Conservation (phyloP, 768 basidiomycete species). For the Mycena chlorophos region DNA sequence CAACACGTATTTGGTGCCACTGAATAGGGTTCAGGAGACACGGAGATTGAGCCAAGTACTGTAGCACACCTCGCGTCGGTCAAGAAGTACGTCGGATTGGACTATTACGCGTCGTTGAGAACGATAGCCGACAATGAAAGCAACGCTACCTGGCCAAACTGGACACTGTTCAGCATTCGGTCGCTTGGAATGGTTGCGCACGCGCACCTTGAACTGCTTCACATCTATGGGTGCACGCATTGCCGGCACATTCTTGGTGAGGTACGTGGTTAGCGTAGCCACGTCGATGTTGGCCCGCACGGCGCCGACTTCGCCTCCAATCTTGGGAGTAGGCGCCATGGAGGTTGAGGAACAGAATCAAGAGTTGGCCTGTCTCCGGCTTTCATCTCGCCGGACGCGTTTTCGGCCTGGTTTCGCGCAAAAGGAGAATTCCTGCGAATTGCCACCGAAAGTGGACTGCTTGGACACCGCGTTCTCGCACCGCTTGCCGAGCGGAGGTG, state of each 20-base stretch:
- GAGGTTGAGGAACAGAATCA: conserved; percentile 10
- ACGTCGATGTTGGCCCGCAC: conserved; percentile 71
- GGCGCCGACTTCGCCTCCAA: conserved; percentile 76
- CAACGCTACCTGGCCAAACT: conserved; percentile 83
- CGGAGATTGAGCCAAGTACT: not conserved
- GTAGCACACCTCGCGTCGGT: conserved; percentile 65
- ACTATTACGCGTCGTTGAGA: conserved; percentile 44
- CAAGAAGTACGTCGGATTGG: conserved; percentile 95
- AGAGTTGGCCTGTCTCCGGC: not conserved
- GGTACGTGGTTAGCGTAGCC: conserved; percentile 62
- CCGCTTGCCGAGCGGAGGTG: not conserved
- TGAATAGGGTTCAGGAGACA: conserved; percentile 26
- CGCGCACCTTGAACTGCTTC: conserved; percentile 88
- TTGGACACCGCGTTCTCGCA: conserved; percentile 12
- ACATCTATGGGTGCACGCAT: conserved; percentile 69
- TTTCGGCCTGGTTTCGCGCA: not conserved
- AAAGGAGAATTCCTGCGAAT: too few relatives aligned
- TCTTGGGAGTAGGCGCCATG: conserved; percentile 39
- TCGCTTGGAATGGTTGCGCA: not conserved
- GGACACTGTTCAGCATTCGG: not conserved
- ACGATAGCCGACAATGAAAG: not conserved
- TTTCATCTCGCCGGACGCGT: not conserved
- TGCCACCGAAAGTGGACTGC: conserved; percentile 11
- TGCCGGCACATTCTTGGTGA: conserved; percentile 52
- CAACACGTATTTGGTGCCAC: conserved; percentile 70